phyloP scores from a whole-genome alignment of 148 eudicot genomes.

The Chenopodium album region DNA sequence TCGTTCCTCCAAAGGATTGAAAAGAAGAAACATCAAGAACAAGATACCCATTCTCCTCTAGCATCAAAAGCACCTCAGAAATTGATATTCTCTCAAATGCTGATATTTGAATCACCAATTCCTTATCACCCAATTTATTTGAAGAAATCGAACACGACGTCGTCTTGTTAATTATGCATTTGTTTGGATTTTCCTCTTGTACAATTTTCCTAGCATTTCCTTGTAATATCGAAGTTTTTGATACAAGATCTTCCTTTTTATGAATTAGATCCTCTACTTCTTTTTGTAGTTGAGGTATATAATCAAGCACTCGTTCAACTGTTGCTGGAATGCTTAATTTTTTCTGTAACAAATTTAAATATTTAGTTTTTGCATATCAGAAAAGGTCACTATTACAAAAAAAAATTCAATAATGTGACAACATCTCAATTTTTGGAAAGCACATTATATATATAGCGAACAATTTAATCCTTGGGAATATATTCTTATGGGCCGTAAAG shows the following conservation, averaged over 20 bases:
- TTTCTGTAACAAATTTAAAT: neutral
- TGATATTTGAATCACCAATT: neutral
- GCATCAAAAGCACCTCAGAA: neutral
- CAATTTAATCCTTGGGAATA: no score
- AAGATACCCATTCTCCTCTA: neutral
- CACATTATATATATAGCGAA: no score
- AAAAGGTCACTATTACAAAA: neutral
- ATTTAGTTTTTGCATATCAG: neutral
- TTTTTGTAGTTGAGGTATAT: neutral
- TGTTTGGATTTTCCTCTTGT: neutral
- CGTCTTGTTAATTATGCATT: neutral
- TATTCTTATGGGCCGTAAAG: no score
- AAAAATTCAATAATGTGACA: no score
- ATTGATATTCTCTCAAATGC: neutral
- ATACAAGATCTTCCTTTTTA: neutral
- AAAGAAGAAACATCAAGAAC: neutral
- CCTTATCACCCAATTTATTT: neutral
- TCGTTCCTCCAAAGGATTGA: neutral
- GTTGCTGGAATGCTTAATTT: neutral
- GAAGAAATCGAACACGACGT: neutral
- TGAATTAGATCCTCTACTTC: neutral
- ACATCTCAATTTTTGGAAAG: no score
- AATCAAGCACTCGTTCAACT: neutral
- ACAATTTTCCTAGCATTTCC: neutral
- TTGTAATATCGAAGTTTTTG: neutral